phyloP scores from a whole-genome alignment of 2,329 filamentous ascomycete genomes.

The Sporothrix sp. region DNA sequence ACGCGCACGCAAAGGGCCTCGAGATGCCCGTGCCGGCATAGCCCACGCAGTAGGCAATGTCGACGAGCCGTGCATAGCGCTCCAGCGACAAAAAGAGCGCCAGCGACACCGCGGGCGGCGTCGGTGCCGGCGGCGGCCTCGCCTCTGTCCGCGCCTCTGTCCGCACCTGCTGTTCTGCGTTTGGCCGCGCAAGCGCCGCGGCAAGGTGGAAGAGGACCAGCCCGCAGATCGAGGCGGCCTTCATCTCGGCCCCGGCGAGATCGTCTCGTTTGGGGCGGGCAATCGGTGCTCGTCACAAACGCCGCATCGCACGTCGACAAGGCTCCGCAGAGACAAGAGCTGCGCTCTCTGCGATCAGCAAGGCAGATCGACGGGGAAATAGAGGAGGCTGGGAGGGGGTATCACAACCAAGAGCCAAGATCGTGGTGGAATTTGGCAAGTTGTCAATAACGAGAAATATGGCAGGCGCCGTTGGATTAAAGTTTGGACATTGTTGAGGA shows the following conservation, averaged over 20 bases:
- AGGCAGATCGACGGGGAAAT: too few relatives aligned
- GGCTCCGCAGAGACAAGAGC: too few relatives aligned
- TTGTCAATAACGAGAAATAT: too few relatives aligned
- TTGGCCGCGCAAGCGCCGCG: not conserved
- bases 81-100: conserved; percentile 71
- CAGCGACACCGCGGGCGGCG: not conserved
- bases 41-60: conserved; percentile 90
- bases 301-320: not conserved
- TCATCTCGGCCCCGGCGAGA: not conserved
- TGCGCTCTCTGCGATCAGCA: too few relatives aligned
- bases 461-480: too few relatives aligned
- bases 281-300: not conserved
- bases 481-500: not conserved
- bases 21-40: conserved; percentile 74
- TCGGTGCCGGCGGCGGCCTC: not conserved
- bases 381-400: too few relatives aligned
- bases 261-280: not conserved
- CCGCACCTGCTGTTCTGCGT: not conserved
- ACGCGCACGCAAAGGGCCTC: conserved; percentile 75
- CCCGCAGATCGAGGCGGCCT: not conserved
- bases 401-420: not conserved
- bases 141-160: too few relatives aligned
- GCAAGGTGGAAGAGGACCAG: not conserved
- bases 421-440: not conserved
- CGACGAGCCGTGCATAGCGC: conserved; percentile 80